Evolutionary conservation across 1,284 basidiomycete genomes (phyloP), one percentile per base, ranked within the genome.

Genomic region (Ceratobasidium sp.): DNA sequence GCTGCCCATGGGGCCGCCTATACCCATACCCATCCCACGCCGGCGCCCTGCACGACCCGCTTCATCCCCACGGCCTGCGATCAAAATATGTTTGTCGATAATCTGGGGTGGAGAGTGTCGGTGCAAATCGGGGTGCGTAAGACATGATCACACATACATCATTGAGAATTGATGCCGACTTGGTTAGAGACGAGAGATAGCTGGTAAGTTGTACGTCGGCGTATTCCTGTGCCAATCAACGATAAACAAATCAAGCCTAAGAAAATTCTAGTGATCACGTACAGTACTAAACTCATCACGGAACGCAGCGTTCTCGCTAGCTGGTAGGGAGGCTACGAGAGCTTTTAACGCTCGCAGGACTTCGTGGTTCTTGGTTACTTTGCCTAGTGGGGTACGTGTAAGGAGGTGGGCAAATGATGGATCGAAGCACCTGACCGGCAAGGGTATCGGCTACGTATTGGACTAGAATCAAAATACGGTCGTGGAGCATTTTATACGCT

Each of bases 401-500:
- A 78, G 64, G 16, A 41, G 41, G 41, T 27, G 20, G 41, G 30
- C 41, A 30, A 33, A 30, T 7, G 41, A 10, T 35, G 18, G 14
- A 57, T 48, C 23, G 12, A 23, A 38, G 65, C 6, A 33, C 76
- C 89, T 68, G 80, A 93, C 96, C 93, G 82, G 91, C 88, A 54
- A 94, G 87, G 10, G 94, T 92, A 48, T 90, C 90, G 0, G 89
- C 85, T 33, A 98, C 90, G 84, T 99, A 99, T 83, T 91, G 89
- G 7, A 95, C 90, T 7, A 99, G 89, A 2, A 96, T 86, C 64
- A 91, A 82, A 77, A 99, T 95, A 73, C 97, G 91, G 81, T 98
- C 96, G 81, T 97, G 91, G 78, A 99, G 88, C 96, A 99, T 99
- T 83, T 94, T 93, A 78, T 99, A 94, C 8, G 98, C 97, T 75